Percentiles rank a stretch among this genome's conserved stretches.
Conservation (phyloP, 106 monocot species). For the Dendrobium chrysotoxum region DNA sequence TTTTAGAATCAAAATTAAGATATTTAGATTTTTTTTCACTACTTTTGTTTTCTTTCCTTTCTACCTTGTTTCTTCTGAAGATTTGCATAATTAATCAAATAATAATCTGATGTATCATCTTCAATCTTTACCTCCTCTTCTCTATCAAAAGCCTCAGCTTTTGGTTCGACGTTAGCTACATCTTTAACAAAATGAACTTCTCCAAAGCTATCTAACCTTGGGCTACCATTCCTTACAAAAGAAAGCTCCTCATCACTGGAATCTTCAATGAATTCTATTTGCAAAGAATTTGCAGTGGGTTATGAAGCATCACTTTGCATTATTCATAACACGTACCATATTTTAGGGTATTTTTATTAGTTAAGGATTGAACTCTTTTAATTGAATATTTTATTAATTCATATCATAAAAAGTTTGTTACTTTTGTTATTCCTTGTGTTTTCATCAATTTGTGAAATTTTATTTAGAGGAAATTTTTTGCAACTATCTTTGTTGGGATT, state of each 20-base stretch:
- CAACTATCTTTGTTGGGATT: no score
- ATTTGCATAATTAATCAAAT: not conserved
- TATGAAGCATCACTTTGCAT: not conserved
- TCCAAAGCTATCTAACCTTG: not conserved
- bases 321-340: no score
- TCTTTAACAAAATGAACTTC: not conserved
- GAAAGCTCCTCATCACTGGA: conserved; percentile 7
- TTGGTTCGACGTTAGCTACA: not conserved
- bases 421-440: no score
- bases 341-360: no score
- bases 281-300: not conserved
- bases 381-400: no score
- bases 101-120: not conserved
- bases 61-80: not conserved
- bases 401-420: no score
- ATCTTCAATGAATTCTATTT: conserved; percentile 7
- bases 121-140: not conserved
- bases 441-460: no score
- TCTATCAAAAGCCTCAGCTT: not conserved
- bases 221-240: not conserved
- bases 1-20: not conserved
- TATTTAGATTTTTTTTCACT: not conserved
- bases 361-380: no score
- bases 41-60: not conserved
- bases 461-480: no score